Evolutionary conservation across 176 grass and related monocot genomes (phyloP), one percentile per base, ranked within the genome.

Genomic region (Carex pumila): DNA sequence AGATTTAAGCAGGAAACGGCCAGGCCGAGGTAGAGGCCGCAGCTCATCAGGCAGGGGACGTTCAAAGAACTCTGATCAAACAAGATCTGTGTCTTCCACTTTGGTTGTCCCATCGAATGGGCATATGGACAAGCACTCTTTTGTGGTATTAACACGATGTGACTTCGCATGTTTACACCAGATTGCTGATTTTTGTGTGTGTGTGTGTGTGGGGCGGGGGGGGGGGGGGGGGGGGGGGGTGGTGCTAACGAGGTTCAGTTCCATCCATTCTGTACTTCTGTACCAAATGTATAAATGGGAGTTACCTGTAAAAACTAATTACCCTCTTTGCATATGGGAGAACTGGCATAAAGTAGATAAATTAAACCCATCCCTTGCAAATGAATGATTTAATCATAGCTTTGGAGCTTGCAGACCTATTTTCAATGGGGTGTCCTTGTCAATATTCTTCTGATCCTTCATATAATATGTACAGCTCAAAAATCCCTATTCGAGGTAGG

Each of bases 21-120:
- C 89, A 80, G 88, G 91, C 8, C 97, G 93, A 86, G 93, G 93
- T 65, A 92, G 97, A 87, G 93, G 93, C 11, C 93, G 97, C 86
- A 86, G 69, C 84, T 90, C 86, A 81, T 83, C 72, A 89, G 87
- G 91, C 18, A 87, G 87, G 87, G 91, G 97, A 36, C 89, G 93
- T 31, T 90, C 91, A 64, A 99, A 96, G 83, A 41, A 68, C 84
- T 72, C 43, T 82, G 91, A 95, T 91, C 92, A 95, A 85, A 84
- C 84, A 56, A 83, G 84, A 39, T 43, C 61, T 13, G 73, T 79
- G 55, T 92, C 86, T 10, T 67, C 75, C 87, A 83, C 86, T 9
- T 90, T 84, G 69, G 22, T 66, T 86, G 62, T 15, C 78, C 76
- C 69, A 67, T 85, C 89, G 77, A 98, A 93, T 89, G 97, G 93